Evolutionary conservation across 2,329 filamentous ascomycete genomes (phyloP), one percentile per base, ranked within the genome.

Genomic region (Alternaria novae-zelandiae): DNA sequence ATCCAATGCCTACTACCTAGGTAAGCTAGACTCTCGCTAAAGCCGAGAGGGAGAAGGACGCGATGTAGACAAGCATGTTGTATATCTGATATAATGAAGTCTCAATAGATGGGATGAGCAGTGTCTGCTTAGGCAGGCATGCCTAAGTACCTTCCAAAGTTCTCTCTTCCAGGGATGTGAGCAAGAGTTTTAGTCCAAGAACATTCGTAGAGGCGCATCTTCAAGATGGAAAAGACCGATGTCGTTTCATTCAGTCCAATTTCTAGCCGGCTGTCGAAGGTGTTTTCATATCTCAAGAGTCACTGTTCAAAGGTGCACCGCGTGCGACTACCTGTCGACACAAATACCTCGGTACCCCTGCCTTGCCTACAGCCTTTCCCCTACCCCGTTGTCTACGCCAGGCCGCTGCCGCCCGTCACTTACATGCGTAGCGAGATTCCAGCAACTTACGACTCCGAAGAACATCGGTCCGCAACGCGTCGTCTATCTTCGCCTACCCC

Each of bases 401-500:
- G 36, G 28, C 28, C 20, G 20, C 28, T 41, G 21, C n/a, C 11
- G 4, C 49, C 49, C 28, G n/a, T 36, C 30, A 23, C 28, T n/a
- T 41, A 36, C 49, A 53, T 15, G 32, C 21, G 28, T 53, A 53
- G 49, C 49, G 49, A 53, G 49, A 53, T 21, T 21, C 49, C 6
- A 25, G 13, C 20, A 20, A n/a, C 20, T 23, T 41, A 32, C 30
- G 10, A 53, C 20, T 36, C 30, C 49, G 49, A 53, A 36, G 20
- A 53, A 53, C 20, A 25, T 41, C 49, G 49, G 49, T 21, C 30
- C 28, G 49, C 30, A 23, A 41, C 20, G 49, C 30, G 49, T 53
- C 49, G 49, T 53, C 49, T 53, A 41, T 53, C 49, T 41, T 53
- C 49, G 49, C 49, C 15, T 41, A 53, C 49, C 49, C 49, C 49